Evolutionary conservation across 768 basidiomycete species (phyloP).

Genomic region (Podaxis sp.): DNA sequence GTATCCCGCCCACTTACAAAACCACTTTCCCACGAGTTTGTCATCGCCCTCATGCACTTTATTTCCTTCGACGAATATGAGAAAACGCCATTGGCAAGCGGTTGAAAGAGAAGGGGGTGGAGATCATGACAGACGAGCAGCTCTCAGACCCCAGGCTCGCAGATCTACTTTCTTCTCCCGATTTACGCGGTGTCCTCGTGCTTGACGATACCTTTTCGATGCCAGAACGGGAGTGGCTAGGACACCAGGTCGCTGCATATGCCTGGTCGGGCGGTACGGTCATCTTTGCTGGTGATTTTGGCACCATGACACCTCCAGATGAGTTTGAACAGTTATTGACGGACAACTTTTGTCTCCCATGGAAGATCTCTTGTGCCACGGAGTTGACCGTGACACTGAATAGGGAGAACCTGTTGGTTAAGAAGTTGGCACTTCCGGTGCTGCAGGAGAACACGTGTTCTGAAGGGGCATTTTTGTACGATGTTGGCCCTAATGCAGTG

Average conservation of each 20-base stretch:
- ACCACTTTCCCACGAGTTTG: conserved; percentile 21
- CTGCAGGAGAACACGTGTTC: conserved; percentile 26
- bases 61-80: conserved; percentile 15
- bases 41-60: conserved; percentile 25
- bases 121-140: conserved; percentile 15
- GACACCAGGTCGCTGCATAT: conserved; percentile 30
- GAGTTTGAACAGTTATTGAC: conserved; percentile 24
- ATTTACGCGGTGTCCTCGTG: conserved; percentile 33
- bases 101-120: conserved; percentile 19
- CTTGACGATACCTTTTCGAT: conserved; percentile 29
- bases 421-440: conserved; percentile 18
- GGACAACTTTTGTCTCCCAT: conserved; percentile 30
- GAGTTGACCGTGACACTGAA: conserved; percentile 18
- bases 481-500: conserved; percentile 18
- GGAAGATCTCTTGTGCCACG: conserved; percentile 26
- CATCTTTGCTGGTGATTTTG: conserved; percentile 30
- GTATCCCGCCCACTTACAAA: conserved; percentile 5
- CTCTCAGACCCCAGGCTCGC: conserved; percentile 23
- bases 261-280: conserved; percentile 34
- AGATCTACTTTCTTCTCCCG: conserved; percentile 27
- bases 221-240: conserved; percentile 23
- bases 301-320: conserved; percentile 14
- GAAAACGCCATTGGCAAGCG: conserved; percentile 19
- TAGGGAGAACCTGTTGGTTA: conserved; percentile 16
- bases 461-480: conserved; percentile 17